A percentile compares a stretch with the other conserved stretches of the same genome.
phyloP scores from a whole-genome alignment of 2,329 filamentous ascomycete species.

The Alternaria triticina region DNA sequence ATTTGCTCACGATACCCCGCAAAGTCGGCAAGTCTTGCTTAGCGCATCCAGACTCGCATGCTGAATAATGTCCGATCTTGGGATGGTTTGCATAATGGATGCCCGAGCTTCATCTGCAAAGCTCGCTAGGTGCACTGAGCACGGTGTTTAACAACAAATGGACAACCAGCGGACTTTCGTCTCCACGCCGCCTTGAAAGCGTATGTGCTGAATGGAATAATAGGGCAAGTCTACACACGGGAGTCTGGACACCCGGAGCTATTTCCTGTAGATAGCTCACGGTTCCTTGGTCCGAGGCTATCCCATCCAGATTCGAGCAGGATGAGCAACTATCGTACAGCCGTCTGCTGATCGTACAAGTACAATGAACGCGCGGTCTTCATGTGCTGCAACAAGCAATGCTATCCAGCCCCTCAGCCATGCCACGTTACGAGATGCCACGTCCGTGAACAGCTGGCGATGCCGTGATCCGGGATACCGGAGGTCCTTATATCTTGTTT shows the following conservation, averaged over 20 bases:
- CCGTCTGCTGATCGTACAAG: constrained; percentile 25
- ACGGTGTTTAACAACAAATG: neutral
- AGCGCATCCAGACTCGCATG: constrained; percentile 3
- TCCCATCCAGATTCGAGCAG: neutral
- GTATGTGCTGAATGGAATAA: neutral
- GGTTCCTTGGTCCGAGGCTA: neutral
- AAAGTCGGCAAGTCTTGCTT: neutral
- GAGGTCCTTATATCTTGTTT: constrained; percentile 5
- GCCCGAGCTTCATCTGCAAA: neutral
- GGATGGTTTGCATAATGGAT: neutral
- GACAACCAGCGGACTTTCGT: neutral
- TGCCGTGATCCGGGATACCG: constrained; percentile 11
- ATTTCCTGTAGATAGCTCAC: neutral
- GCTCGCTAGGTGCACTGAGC: neutral
- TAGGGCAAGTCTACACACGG: neutral
- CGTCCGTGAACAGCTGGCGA: constrained; percentile 4
- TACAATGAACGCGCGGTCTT: constrained; percentile 16
- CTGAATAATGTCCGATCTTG: constrained; percentile 8
- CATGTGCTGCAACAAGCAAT: constrained; percentile 10
- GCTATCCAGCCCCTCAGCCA: constrained; percentile 2
- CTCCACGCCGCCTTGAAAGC: neutral
- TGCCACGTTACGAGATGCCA: constrained; percentile 12
- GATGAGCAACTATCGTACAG: constrained; percentile 1
- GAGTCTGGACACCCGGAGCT: neutral
- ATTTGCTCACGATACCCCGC: constrained; percentile 5